These are phyloP conservation scores for Pythium vanterpoolii DNA, from an alignment of 352 stramenopile genomes.

Conservation along the genomic window DNA sequence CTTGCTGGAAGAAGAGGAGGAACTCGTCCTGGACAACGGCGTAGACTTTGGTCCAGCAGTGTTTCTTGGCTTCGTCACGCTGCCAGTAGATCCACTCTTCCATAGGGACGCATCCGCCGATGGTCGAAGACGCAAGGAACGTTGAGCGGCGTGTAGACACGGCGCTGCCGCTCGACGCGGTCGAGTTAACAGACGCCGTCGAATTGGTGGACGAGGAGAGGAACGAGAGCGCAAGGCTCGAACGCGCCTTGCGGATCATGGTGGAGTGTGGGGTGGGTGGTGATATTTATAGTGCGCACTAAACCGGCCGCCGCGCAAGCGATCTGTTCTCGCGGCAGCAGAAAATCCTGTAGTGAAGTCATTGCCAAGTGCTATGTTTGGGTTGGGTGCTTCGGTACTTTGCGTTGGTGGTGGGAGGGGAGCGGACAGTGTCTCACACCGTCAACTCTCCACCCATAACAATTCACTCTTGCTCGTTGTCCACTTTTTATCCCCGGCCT, in stretches of 20 bases:
- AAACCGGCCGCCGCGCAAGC: not conserved
- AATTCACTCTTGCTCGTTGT: too few species aligned
- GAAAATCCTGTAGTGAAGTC: constrained; percentile 6
- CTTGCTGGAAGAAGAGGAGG: constrained; percentile 74
- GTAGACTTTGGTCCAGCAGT: constrained; percentile 84
- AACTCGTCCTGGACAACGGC: constrained; percentile 79
- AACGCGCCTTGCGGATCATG: constrained; percentile 23
- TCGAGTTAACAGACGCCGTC: too few species aligned
- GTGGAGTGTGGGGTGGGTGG: not conserved
- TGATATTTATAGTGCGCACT: too few species aligned
- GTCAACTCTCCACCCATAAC: too few species aligned
- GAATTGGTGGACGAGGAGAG: constrained; percentile 18
- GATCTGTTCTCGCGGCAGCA: not conserved
- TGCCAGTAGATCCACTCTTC: constrained; percentile 87
- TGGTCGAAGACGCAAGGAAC: constrained; percentile 34
- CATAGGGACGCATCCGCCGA: constrained; percentile 32
- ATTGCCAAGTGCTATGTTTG: not conserved
- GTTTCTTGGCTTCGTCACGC: constrained; percentile 53
- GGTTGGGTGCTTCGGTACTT: not conserved
- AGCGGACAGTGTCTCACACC: constrained; percentile 1
- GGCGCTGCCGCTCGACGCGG: constrained; percentile 25
- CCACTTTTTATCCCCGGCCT: too few species aligned
- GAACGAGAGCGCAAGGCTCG: constrained; percentile 19
- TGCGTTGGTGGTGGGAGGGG: not conserved
- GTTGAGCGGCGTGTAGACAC: constrained; percentile 41